Conservation (phyloP, 2,329 filamentous ascomycete species). For the Alternaria tenuissima region DNA sequence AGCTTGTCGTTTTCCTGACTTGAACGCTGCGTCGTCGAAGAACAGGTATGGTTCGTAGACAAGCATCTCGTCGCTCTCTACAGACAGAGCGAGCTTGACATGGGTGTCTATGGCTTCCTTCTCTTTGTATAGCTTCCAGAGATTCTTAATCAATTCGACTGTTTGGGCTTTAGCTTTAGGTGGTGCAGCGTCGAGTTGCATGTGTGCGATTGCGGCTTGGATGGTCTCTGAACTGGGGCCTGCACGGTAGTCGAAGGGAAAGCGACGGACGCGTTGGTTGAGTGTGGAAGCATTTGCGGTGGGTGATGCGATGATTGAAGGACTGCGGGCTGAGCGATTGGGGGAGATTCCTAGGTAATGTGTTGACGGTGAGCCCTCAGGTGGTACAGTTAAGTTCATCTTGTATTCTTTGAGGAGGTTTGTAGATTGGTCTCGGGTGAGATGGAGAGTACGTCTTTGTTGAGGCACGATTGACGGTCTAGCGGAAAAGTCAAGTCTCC, state of each 20-base stretch:
- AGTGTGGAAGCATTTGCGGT: constrained; percentile 55
- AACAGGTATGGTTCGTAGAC: constrained; percentile 66
- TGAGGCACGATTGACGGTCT: constrained; percentile 5
- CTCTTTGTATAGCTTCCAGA: constrained; percentile 67
- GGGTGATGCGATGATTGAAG: constrained; percentile 70
- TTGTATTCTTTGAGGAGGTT: constrained; percentile 63
- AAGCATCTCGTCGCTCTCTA: constrained; percentile 53
- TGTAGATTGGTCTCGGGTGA: constrained; percentile 63
- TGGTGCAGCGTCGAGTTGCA: constrained; percentile 61
- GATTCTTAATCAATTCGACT: constrained; percentile 59
- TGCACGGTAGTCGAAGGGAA: constrained; percentile 68
- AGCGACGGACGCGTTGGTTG: constrained; percentile 58
- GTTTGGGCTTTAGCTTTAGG: constrained; percentile 57
- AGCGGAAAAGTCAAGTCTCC: constrained; percentile 20
- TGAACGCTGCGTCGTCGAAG: constrained; percentile 75
- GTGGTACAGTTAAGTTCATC: constrained; percentile 57
- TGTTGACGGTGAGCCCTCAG: constrained; percentile 37
- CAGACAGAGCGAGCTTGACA: constrained; percentile 56
- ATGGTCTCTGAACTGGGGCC: constrained; percentile 53
- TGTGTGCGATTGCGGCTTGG: constrained; percentile 58
- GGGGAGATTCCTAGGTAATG: constrained; percentile 70
- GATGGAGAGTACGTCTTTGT: constrained; percentile 63
- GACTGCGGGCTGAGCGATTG: constrained; percentile 68
- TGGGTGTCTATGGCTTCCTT: constrained; percentile 72
- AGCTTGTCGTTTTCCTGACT: constrained; percentile 67